Conservation (phyloP, 306 rosid genomes). For the Trichosanthes truncata region DNA sequence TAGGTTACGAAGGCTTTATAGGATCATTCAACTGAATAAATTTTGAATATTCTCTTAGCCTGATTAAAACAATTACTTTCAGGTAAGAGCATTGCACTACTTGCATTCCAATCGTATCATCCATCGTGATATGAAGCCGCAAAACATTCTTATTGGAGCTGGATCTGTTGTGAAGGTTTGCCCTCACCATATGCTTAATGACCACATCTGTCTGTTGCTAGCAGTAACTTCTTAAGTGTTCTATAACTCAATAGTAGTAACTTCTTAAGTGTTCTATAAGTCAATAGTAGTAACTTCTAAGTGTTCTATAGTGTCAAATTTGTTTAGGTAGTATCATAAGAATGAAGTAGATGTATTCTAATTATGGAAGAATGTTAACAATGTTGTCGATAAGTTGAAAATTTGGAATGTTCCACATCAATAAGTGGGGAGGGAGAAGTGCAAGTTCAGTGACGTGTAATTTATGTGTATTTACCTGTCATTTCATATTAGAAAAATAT, state of each 20-base stretch:
- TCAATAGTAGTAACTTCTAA: background rate
- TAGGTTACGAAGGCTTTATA: background rate
- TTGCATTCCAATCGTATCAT: slow-evolving; percentile 94
- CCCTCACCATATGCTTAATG: background rate
- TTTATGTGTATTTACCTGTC: background rate
- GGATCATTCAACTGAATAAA: background rate
- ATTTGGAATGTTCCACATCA: background rate
- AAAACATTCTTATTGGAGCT: slow-evolving; percentile 92
- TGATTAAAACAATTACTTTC: slow-evolving; percentile 19
- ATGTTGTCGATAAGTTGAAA: background rate
- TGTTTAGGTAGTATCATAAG: background rate
- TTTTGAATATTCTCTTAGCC: background rate
- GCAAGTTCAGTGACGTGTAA: background rate
- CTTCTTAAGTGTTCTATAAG: background rate
- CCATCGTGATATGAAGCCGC: slow-evolving; percentile 99
- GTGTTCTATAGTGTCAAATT: background rate
- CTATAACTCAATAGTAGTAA: background rate
- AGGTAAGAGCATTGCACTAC: slow-evolving; percentile 89
- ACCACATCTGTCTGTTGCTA: background rate
- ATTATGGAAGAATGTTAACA: background rate
- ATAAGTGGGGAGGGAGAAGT: background rate
- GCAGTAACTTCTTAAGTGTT: background rate
- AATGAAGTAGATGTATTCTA: background rate
- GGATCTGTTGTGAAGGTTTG: slow-evolving; percentile 90
- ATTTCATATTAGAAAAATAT: background rate